Evolutionary conservation across 768 basidiomycete genomes (phyloP).

Genomic region (Suillus lakei): DNA sequence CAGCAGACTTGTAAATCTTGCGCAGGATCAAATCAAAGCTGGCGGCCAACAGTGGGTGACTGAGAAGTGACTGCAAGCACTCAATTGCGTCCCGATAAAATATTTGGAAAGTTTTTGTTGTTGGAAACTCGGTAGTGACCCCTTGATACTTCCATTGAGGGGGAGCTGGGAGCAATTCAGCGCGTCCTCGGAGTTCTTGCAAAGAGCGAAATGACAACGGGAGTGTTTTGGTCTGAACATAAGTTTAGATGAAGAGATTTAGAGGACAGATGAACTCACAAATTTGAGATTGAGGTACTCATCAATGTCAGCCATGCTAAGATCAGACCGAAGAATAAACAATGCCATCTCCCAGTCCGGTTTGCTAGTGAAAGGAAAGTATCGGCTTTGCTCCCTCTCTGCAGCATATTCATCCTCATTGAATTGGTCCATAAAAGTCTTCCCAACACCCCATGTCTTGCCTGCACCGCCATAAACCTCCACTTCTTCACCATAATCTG

Average conservation of each 20-base stretch:
- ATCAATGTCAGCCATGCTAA: slow-evolving; percentile 8
- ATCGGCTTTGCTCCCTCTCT: not conserved
- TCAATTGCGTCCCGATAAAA: not conserved
- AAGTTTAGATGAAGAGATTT: not conserved
- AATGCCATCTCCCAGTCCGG: slow-evolving; percentile 7
- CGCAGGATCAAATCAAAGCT: slow-evolving; percentile 22
- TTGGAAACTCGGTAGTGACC: not conserved
- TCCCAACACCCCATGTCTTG: no score
- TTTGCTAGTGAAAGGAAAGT: slow-evolving; percentile 7
- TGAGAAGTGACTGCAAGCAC: not conserved
- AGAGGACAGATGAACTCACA: slow-evolving; percentile 2
- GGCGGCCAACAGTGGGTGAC: not conserved
- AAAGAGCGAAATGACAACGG: not conserved
- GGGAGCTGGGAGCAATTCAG: not conserved
- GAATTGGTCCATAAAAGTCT: no score
- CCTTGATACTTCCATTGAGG: not conserved
- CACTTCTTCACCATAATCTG: no score
- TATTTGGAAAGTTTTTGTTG: not conserved
- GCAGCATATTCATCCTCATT: no score
- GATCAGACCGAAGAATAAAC: not conserved
- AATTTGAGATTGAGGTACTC: not conserved
- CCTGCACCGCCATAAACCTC: no score
- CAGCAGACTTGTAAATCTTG: slow-evolving; percentile 14
- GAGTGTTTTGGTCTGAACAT: not conserved
- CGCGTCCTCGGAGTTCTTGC: not conserved